Percentiles rank a stretch among this genome's conserved stretches.
Conservation (phyloP, 163 green algal species). For the Chlamydomonas reinhardtii region DNA sequence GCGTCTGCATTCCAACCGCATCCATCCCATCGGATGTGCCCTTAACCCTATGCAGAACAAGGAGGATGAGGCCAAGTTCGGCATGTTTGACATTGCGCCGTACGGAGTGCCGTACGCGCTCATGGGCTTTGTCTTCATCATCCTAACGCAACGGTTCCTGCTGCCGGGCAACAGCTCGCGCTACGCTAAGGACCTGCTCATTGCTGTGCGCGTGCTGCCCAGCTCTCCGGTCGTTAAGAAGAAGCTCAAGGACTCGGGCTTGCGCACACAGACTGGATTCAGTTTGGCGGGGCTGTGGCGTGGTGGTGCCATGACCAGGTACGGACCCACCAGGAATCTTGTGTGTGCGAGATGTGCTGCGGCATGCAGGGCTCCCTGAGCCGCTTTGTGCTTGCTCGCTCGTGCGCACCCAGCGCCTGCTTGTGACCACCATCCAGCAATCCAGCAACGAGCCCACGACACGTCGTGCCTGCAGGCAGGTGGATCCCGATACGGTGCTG, state of each 20-base stretch:
- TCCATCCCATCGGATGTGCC: too few relatives aligned
- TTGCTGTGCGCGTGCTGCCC: conserved; percentile 48
- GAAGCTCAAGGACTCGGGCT: conserved; percentile 11
- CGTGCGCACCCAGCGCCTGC: too few relatives aligned
- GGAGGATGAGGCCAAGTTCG: conserved; percentile 5
- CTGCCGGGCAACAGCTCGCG: conserved; percentile 43
- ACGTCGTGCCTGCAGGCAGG: background rate
- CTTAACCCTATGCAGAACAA: background rate
- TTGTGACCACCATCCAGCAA: background rate
- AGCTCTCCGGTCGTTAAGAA: background rate
- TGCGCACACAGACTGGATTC: conserved; percentile 9
- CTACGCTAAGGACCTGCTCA: conserved; percentile 45
- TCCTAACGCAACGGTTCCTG: conserved; percentile 34
- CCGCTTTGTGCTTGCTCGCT: too few relatives aligned
- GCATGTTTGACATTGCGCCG: conserved; percentile 53
- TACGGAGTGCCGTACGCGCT: conserved; percentile 60
- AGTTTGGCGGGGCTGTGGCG: background rate
- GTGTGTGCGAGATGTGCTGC: background rate
- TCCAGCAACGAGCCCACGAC: too few relatives aligned
- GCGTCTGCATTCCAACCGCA: too few relatives aligned
- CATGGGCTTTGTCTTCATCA: conserved; percentile 18
- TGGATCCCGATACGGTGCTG: background rate
- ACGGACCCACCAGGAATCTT: too few relatives aligned
- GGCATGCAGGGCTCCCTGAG: too few relatives aligned
- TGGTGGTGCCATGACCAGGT: background rate